phyloP scores from a whole-genome alignment of 257 asterid genomes.

The Fraxinus quadrangulata region DNA sequence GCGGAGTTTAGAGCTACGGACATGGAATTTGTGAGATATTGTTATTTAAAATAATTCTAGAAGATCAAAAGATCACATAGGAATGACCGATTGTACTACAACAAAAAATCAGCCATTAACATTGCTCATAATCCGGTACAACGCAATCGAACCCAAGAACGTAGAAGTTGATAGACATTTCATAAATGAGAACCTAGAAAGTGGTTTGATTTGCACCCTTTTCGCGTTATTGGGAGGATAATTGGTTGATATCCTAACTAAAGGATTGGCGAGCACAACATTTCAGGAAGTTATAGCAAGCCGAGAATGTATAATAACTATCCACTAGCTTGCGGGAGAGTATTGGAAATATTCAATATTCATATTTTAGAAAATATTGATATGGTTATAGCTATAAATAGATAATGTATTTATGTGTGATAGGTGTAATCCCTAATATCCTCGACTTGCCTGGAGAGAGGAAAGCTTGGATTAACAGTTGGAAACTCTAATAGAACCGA shows the following conservation, averaged over 20 bases:
- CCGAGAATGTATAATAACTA: no score
- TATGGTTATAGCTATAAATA: not conserved
- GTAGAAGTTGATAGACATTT: not conserved
- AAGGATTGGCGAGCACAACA: not conserved
- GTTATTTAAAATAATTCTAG: no score
- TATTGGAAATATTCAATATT: not conserved
- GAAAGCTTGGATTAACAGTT: no score
- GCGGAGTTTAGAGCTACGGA: not conserved
- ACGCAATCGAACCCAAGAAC: not conserved
- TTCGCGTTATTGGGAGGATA: no score
- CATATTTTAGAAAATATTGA: not conserved
- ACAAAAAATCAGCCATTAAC: no score
- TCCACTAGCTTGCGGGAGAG: no score
- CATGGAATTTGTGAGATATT: not conserved
- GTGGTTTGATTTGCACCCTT: not conserved
- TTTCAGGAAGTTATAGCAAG: not conserved
- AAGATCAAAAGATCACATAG: no score
- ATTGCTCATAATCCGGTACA: not conserved
- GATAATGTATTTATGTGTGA: not conserved
- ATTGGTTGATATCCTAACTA: not conserved
- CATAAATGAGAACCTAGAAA: not conserved
- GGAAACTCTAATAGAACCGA: no score
- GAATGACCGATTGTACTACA: no score
- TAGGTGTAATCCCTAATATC: not conserved
- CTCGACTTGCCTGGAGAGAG: no score